Evolutionary conservation across 139 green algal genomes (phyloP).

Genomic region (Spirogloea muscicola): DNA sequence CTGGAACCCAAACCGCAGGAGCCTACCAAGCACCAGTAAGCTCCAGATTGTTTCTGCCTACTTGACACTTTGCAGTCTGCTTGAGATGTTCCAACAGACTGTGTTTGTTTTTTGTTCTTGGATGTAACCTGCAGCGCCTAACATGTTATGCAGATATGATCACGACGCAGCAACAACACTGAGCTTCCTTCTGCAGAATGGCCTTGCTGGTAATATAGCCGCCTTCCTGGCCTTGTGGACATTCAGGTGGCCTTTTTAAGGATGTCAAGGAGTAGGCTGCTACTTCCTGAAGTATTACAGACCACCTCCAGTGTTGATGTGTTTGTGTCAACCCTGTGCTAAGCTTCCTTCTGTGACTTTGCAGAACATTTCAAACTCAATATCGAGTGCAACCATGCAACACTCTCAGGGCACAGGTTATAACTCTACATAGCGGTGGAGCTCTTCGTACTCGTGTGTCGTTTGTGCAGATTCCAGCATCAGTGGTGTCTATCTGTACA

Average conservation of each 20-base stretch:
- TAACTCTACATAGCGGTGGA: too few relatives aligned
- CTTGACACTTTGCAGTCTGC: not conserved
- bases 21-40: conserved; percentile 65
- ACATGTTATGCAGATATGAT: conserved; percentile 47
- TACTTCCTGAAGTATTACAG: not conserved
- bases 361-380: conserved; percentile 67
- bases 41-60: not conserved
- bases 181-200: conserved; percentile 58
- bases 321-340: not conserved
- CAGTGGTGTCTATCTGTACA: too few relatives aligned
- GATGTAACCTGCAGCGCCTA: not conserved
- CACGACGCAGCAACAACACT: conserved; percentile 64
- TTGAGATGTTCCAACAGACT: not conserved
- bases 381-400: conserved; percentile 80
- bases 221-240: not conserved
- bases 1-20: conserved; percentile 75
- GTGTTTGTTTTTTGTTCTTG: not conserved
- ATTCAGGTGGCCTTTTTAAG: not conserved
- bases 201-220: conserved; percentile 44
- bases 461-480: too few relatives aligned
- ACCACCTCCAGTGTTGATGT: not conserved
- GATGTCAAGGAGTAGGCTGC: not conserved
- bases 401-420: conserved; percentile 56
- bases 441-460: too few relatives aligned
- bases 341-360: too few relatives aligned